A percentile compares a stretch with the other conserved stretches of the same genome.
phyloP scores from a whole-genome alignment of 225 moss, liverwort and hornwort genomes.

The Pseudisothecium myosuroides region DNA sequence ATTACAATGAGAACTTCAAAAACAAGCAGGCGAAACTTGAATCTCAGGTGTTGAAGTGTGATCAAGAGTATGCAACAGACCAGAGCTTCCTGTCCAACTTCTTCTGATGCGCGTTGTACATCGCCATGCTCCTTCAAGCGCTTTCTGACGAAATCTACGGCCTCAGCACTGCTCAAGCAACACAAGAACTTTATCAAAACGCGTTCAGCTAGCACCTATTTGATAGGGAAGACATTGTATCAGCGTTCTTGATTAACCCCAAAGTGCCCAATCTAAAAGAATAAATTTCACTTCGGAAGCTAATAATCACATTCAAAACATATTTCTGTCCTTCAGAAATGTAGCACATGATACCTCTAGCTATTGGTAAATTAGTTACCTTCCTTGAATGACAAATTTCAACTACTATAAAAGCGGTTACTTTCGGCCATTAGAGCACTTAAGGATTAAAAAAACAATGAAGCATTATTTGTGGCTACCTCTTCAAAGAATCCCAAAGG shows the following conservation, averaged over 20 bases:
- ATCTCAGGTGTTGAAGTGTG: neutral
- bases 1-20: neutral
- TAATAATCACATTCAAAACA: neutral
- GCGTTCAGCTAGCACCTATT: neutral
- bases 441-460: neutral
- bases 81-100: slow-evolving; percentile 74
- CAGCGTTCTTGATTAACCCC: neutral
- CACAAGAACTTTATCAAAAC: neutral
- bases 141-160: slow-evolving; percentile 66
- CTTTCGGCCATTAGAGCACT: neutral
- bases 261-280: neutral
- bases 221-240: neutral
- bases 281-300: neutral
- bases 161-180: slow-evolving; percentile 54
- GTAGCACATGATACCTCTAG: neutral
- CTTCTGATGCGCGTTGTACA: slow-evolving; percentile 69
- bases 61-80: slow-evolving; percentile 11
- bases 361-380: neutral
- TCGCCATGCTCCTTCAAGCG: slow-evolving; percentile 67
- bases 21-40: neutral
- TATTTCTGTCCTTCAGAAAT: neutral
- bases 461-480: slow-evolving; percentile 11
- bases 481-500: slow-evolving; percentile 87
- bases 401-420: neutral
- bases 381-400: neutral